Conservation (phyloP, 257 asterid species). For the Petunia secreta region DNA sequence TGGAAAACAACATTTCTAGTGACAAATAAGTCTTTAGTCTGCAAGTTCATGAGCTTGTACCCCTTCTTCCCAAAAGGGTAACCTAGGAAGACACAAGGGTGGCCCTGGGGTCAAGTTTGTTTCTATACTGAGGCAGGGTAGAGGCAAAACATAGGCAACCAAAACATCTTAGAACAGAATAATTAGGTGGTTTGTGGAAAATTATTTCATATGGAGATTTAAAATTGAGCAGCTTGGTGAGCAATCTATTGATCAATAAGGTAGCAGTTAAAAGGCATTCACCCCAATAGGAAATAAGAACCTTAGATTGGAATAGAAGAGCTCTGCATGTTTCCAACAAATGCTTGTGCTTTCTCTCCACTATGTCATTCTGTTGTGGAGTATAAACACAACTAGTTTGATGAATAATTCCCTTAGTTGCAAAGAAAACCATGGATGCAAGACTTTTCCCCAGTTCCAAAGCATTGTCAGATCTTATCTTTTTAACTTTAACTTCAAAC, state of each 20-base stretch:
- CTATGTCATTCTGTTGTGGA: no score
- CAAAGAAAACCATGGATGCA: no score
- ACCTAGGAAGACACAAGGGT: neutral
- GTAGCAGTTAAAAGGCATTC: neutral
- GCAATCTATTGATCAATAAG: neutral
- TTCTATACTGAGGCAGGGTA: neutral
- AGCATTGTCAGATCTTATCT: no score
- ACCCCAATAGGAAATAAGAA: no score
- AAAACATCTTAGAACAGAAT: neutral
- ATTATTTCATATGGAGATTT: neutral
- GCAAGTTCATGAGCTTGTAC: neutral
- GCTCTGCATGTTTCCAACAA: no score
- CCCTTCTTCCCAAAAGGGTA: neutral
- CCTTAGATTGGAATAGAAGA: no score
- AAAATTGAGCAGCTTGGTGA: neutral
- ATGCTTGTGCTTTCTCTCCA: no score
- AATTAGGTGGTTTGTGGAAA: neutral
- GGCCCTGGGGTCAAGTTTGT: neutral
- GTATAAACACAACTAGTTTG: no score
- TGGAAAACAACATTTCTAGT: no score
- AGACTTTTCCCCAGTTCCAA: no score
- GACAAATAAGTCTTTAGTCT: neutral
- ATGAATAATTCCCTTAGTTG: no score
- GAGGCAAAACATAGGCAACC: neutral
- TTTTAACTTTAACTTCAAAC: no score